phyloP scores from a whole-genome alignment of 2,329 filamentous ascomycete genomes.

The Cordyceps javanica region DNA sequence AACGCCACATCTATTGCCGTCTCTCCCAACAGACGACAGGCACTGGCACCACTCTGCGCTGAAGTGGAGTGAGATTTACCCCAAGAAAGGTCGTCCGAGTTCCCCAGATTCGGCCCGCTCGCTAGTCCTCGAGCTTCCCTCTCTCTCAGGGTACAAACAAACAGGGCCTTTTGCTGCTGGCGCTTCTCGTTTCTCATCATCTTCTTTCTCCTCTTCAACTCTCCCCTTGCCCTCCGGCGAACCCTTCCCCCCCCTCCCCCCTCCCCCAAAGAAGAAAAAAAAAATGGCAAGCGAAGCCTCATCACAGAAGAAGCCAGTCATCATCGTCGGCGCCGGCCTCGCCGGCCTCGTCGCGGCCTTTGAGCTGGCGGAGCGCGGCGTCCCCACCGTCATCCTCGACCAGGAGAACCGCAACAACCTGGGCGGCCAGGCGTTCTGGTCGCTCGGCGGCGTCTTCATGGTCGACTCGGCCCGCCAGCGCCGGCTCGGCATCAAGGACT shows the following conservation, averaged over 20 bases:
- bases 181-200: neutral
- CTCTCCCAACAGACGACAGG: too few species aligned
- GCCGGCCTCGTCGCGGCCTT: slow-evolving; percentile 55
- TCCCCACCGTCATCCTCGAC: slow-evolving; percentile 49
- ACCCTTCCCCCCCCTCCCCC: too few species aligned
- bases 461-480: slow-evolving; percentile 53
- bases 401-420: slow-evolving; percentile 52
- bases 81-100: neutral
- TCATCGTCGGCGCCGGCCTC: slow-evolving; percentile 52
- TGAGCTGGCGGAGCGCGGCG: slow-evolving; percentile 44
- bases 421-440: slow-evolving; percentile 60
- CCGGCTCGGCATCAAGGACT: slow-evolving; percentile 52
- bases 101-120: slow-evolving; percentile 1
- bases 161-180: neutral
- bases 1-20: neutral
- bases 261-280: too few species aligned
- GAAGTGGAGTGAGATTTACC: neutral
- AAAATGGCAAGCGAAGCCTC: slow-evolving; percentile 2
- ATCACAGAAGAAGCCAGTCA: slow-evolving; percentile 32
- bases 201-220: neutral
- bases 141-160: too few species aligned
- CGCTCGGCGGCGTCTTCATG: slow-evolving; percentile 54
- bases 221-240: neutral
- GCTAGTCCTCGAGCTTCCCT: neutral
- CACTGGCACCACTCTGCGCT: neutral